Evolutionary conservation across 1,284 basidiomycete species (phyloP).

Genomic region (Sparassis latifolia): DNA sequence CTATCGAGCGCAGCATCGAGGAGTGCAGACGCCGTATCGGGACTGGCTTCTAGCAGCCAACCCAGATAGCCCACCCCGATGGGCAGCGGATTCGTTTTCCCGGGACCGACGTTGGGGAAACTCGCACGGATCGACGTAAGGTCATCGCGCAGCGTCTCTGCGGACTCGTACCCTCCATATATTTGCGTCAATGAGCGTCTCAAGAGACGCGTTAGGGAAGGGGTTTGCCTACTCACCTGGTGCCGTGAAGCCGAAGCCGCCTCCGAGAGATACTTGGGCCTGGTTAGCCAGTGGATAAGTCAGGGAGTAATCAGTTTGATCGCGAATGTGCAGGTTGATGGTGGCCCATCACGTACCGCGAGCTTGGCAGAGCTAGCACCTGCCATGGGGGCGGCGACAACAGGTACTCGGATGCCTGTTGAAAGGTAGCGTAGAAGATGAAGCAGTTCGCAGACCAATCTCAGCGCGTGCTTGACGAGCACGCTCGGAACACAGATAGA

Average conservation of each 20-base stretch:
- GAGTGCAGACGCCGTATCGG: slow-evolving; percentile 29
- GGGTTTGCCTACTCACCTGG: slow-evolving; percentile 33
- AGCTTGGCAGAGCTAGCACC: slow-evolving; percentile 55
- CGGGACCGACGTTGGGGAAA: slow-evolving; percentile 15
- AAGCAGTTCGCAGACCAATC: not conserved
- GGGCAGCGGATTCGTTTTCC: slow-evolving; percentile 27
- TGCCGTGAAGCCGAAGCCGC: slow-evolving; percentile 66
- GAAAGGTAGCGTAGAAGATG: slow-evolving; percentile 3
- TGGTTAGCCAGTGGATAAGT: slow-evolving; percentile 2
- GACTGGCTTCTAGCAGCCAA: slow-evolving; percentile 60
- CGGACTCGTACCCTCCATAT: slow-evolving; percentile 37
- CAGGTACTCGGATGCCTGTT: slow-evolving; percentile 39
- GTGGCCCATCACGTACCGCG: slow-evolving; percentile 32
- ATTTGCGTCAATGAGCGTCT: not conserved
- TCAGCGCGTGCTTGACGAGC: not conserved
- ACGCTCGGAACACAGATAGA: not conserved
- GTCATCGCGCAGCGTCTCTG: slow-evolving; percentile 39
- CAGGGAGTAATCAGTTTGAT: no score
- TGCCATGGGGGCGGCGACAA: slow-evolving; percentile 64
- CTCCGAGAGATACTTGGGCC: slow-evolving; percentile 51
- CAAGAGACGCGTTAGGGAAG: not conserved
- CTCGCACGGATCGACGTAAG: not conserved
- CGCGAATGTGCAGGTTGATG: not conserved
- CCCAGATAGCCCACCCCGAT: slow-evolving; percentile 67
- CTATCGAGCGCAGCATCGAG: slow-evolving; percentile 46